These are phyloP conservation scores for Citropsis articulata DNA, from an alignment of 345 rosid genomes.

Conservation along the genomic window DNA sequence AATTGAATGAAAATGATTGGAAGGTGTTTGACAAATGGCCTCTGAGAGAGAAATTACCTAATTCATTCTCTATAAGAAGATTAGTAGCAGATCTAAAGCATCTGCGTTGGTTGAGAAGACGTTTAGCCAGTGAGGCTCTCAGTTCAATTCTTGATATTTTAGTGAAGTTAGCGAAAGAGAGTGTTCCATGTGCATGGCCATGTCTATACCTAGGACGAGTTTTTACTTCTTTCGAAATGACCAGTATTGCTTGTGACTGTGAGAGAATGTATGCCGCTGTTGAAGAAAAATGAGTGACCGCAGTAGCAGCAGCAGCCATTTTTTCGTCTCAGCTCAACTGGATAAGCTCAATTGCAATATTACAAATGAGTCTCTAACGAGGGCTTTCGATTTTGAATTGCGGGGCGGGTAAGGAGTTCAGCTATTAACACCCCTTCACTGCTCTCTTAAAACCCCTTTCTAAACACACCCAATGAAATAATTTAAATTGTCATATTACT, in stretches of 20 bases:
- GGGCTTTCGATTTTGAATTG: not conserved
- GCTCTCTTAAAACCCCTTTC: too few species aligned
- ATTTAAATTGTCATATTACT: too few species aligned
- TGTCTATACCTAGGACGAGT: not conserved
- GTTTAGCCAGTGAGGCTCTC: not conserved
- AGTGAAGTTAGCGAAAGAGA: constrained; percentile 2
- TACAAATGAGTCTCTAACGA: not conserved
- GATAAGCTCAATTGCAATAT: not conserved
- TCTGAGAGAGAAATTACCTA: constrained; percentile 26
- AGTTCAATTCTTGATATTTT: constrained; percentile 20
- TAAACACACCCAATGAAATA: too few species aligned
- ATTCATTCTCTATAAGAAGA: constrained; percentile 15
- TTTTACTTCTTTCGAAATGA: constrained; percentile 12
- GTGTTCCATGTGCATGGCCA: constrained; percentile 11
- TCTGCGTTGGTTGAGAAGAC: constrained; percentile 24
- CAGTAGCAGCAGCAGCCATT: not conserved
- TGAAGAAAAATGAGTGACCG: constrained; percentile 20
- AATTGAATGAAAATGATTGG: not conserved
- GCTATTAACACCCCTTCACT: too few species aligned
- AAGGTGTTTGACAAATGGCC: constrained; percentile 26
- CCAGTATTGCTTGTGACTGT: constrained; percentile 13
- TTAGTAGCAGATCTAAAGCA: constrained; percentile 17
- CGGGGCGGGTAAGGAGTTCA: not conserved
- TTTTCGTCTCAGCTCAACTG: not conserved
- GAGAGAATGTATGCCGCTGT: constrained; percentile 10